phyloP scores from a whole-genome alignment of 257 asterid genomes.

The Solanum lycopersicoides region DNA sequence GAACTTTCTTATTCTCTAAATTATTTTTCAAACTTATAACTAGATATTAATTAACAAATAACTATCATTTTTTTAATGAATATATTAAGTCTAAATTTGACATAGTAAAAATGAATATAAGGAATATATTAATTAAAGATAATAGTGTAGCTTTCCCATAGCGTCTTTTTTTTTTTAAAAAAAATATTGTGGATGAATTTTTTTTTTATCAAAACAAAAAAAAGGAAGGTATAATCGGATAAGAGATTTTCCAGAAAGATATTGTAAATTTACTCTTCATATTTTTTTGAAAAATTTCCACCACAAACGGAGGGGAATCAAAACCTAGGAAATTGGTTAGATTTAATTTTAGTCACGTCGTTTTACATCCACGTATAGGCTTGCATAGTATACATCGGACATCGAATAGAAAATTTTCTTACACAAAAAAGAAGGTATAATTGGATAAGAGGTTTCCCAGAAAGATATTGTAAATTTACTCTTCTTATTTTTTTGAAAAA shows the following conservation, averaged over 20 bases:
- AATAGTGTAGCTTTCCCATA: neutral
- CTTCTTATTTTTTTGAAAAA: no score
- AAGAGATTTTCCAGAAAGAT: neutral
- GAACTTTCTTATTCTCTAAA: no score
- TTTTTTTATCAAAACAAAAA: neutral
- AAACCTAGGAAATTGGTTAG: no score
- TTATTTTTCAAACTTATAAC: no score
- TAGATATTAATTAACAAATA: no score
- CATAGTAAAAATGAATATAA: no score
- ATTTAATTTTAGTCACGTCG: no score
- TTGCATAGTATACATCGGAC: no score
- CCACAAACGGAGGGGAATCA: neutral
- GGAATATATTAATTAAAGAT: neutral
- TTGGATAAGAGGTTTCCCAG: neutral
- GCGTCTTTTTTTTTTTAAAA: fast-evolving
- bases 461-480: neutral
- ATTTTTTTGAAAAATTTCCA: neutral
- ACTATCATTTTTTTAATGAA: no score
- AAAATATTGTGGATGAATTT: neutral
- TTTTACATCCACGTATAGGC: neutral
- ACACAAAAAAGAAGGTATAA: neutral
- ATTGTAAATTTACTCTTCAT: neutral
- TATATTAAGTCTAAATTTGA: no score
- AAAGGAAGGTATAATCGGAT: neutral
- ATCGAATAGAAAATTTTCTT: no score